phyloP scores from a whole-genome alignment of 345 rosid genomes.

The Pugionium cornutum region DNA sequence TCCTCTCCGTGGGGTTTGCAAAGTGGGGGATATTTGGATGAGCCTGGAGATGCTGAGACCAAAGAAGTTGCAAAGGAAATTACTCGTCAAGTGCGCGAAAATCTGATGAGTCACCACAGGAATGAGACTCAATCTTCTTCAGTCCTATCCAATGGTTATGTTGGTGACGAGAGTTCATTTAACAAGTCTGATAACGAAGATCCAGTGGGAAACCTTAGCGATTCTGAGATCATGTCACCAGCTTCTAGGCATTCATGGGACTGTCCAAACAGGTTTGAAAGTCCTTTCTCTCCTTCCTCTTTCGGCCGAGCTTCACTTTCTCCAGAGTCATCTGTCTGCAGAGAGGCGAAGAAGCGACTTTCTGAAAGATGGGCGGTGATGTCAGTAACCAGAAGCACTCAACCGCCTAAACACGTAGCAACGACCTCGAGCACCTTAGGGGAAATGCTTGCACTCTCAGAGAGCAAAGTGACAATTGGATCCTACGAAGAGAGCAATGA shows the following conservation, averaged over 20 bases:
- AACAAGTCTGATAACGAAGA: slow-evolving; percentile 75
- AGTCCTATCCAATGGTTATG: slow-evolving; percentile 77
- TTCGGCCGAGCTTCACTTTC: slow-evolving; percentile 79
- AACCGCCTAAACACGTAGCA: slow-evolving; percentile 54
- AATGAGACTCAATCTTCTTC: slow-evolving; percentile 80
- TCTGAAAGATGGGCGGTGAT: slow-evolving; percentile 98
- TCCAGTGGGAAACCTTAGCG: slow-evolving; percentile 68
- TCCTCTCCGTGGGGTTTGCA: slow-evolving; percentile 52
- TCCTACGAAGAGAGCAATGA: slow-evolving; percentile 44
- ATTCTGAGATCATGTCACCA: slow-evolving; percentile 82
- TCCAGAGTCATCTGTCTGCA: slow-evolving; percentile 81
- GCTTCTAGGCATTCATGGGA: slow-evolving; percentile 88
- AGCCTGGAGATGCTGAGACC: slow-evolving; percentile 60
- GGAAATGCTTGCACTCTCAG: slow-evolving; percentile 96
- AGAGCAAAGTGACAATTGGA: slow-evolving; percentile 53
- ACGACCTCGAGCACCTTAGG: slow-evolving; percentile 88
- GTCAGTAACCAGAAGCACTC: slow-evolving; percentile 59
- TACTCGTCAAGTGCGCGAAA: slow-evolving; percentile 55
- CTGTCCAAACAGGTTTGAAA: slow-evolving; percentile 69
- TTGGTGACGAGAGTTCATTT: slow-evolving; percentile 83
- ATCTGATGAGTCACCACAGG: slow-evolving; percentile 59
- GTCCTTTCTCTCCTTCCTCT: slow-evolving; percentile 68
- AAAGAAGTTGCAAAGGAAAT: slow-evolving; percentile 63
- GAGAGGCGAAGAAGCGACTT: slow-evolving; percentile 57
- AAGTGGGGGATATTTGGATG: slow-evolving; percentile 47